Evolutionary conservation across 164 flowering plant species (phyloP).

Genomic region (Chloranthus sessilifolius): DNA sequence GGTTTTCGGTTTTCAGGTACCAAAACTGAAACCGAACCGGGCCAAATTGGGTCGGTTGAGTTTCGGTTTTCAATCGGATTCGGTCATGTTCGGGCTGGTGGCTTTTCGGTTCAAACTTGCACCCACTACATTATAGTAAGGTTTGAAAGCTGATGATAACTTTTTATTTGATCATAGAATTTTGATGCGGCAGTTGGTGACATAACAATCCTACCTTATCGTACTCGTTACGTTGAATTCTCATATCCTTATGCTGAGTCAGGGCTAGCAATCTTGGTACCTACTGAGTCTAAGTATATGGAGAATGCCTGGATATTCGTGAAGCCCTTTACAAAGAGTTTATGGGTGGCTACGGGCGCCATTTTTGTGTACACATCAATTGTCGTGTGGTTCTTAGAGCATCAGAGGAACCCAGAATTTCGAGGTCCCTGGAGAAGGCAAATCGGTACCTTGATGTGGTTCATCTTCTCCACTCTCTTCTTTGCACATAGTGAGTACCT

Average conservation of each 20-base stretch:
- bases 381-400: conserved; percentile 10
- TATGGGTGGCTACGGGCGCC: conserved; percentile 16
- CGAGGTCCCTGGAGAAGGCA: not conserved
- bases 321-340: conserved; percentile 14
- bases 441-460: conserved; percentile 1
- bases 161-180: too few species aligned
- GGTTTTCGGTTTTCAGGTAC: too few species aligned
- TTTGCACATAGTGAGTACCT: conserved; percentile 2
- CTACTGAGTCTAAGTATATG: not conserved
- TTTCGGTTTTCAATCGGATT: too few species aligned
- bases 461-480: conserved; percentile 10
- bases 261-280: conserved; percentile 18
- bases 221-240: conserved; percentile 21
- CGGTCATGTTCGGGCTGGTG: too few species aligned
- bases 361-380: conserved; percentile 1
- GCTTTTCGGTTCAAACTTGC: too few species aligned
- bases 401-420: not conserved
- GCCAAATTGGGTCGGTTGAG: too few species aligned
- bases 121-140: too few species aligned
- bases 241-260: conserved; percentile 22
- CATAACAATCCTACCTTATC: conserved; percentile 17
- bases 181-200: conserved; percentile 35
- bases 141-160: too few species aligned
- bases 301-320: conserved; percentile 18
- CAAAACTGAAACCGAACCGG: too few species aligned